Evolutionary conservation across 1,139 yeast genomes (phyloP), one percentile per base, ranked within the genome.

Genomic region (Scheffersomyces titani): DNA sequence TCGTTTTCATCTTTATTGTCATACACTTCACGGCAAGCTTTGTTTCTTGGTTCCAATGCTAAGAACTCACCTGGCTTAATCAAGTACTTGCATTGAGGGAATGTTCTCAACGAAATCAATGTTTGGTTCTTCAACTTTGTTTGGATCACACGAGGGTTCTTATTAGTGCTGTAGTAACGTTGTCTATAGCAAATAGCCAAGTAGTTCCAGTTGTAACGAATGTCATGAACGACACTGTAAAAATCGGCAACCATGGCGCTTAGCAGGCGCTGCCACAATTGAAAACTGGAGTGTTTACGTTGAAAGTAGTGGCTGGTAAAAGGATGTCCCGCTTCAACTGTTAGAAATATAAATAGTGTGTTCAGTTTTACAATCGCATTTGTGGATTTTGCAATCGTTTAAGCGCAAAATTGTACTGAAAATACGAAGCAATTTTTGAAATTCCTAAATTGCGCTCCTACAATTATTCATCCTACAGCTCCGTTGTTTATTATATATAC

Each of bases 61-160:
- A 68, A 58, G 52, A 63, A 67, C 55, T 67, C 70, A 3, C 66
- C 71, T 5, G 63, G 62, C 19, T 57, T 57, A 19, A 62, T 55
- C 16, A 52, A 45, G 55, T 63, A 66, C 30, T 59, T 59, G 56
- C 67, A 70, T 22, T 60, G 55, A 6, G 71, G 71, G 50, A 57
- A 59, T 0, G 70, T 65, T 19, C 73, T 56, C 54, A 70, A 61
- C 7, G 71, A 59, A 16, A 63, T 48, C 19, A 69, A 58, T 16
- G 55, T 57, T 50, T 61, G 62, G 53, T 63, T 59, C 16, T 59
- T 54, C 51, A 67, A 60, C 54, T 63, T 63, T 6, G 68, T 59
- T 7, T 65, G 68, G 24, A 69, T 62, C n/a, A 69, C 66, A 6
- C 73, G 59, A 3, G 73, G 70, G 54, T 68, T 63, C 18, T 58